Percentiles rank a stretch among this genome's conserved stretches.
phyloP scores from a whole-genome alignment of 2,329 filamentous ascomycete species.

The Cercospora sp. region DNA sequence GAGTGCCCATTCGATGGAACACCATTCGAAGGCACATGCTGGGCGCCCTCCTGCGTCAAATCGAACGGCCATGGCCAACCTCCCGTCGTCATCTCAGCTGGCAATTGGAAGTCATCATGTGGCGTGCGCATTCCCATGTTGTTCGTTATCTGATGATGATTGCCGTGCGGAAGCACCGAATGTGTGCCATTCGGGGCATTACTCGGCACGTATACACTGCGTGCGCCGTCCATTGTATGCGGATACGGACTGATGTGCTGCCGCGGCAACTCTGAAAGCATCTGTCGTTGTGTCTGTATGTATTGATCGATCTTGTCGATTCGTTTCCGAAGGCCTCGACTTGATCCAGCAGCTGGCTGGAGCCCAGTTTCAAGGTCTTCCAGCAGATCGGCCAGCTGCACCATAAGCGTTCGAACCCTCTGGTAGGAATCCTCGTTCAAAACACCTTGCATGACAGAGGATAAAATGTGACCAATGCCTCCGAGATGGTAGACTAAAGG shows the following conservation, averaged over 20 bases:
- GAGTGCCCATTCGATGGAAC: slow-evolving; percentile 4
- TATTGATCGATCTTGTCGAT: slow-evolving; percentile 49
- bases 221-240: not conserved
- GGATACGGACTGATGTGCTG: slow-evolving; percentile 4
- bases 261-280: slow-evolving; percentile 19
- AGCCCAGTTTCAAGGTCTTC: slow-evolving; percentile 47
- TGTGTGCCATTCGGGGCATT: slow-evolving; percentile 10
- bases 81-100: slow-evolving; percentile 42
- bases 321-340: slow-evolving; percentile 43
- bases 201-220: slow-evolving; percentile 1
- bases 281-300: slow-evolving; percentile 38
- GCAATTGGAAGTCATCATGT: slow-evolving; percentile 43
- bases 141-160: slow-evolving; percentile 16
- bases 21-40: slow-evolving; percentile 14
- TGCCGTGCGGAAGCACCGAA: not conserved
- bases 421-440: slow-evolving; percentile 47
- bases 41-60: slow-evolving; percentile 15
- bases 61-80: slow-evolving; percentile 46
- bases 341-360: slow-evolving; percentile 43
- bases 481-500: slow-evolving; percentile 53
- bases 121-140: slow-evolving; percentile 24
- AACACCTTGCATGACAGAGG: slow-evolving; percentile 48
- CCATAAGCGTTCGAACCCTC: slow-evolving; percentile 45
- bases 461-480: slow-evolving; percentile 53
- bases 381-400: slow-evolving; percentile 50